Conservation (phyloP, 768 basidiomycete species). For the Ramaria rubella region DNA sequence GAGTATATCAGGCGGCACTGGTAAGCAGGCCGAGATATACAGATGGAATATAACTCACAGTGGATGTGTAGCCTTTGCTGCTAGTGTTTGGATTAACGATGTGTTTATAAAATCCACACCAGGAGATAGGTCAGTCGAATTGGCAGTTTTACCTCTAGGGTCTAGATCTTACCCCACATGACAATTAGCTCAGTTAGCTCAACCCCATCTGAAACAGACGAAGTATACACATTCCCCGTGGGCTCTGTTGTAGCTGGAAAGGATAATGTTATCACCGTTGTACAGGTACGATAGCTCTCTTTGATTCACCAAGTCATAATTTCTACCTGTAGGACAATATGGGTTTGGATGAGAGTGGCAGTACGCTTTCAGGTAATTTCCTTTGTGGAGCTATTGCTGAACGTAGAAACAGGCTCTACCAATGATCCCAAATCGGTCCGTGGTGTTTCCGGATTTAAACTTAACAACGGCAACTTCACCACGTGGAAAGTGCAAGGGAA, state of each 20-base stretch:
- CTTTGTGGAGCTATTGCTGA: background rate
- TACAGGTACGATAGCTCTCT: background rate
- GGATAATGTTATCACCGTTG: slow-evolving; percentile 73
- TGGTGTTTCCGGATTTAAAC: slow-evolving; percentile 68
- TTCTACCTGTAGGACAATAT: slow-evolving; percentile 55
- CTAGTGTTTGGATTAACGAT: slow-evolving; percentile 74
- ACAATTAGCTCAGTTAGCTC: background rate
- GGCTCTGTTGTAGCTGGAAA: slow-evolving; percentile 42
- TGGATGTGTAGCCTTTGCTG: slow-evolving; percentile 56
- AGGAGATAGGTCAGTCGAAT: slow-evolving; percentile 46
- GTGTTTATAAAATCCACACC: slow-evolving; percentile 66
- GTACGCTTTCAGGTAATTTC: slow-evolving; percentile 25
- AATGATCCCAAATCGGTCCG: slow-evolving; percentile 66
- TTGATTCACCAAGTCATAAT: background rate
- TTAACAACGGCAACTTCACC: slow-evolving; percentile 51
- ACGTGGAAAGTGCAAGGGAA: slow-evolving; percentile 74
- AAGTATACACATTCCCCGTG: slow-evolving; percentile 54
- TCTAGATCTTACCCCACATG: background rate
- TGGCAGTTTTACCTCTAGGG: background rate
- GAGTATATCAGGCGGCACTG: slow-evolving; percentile 76
- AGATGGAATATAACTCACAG: background rate
- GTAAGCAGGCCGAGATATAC: slow-evolving; percentile 12
- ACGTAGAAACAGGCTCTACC: slow-evolving; percentile 27
- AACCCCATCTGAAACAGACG: slow-evolving; percentile 39
- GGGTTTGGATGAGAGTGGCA: slow-evolving; percentile 59